Percentiles rank a stretch among this genome's conserved stretches.
These are phyloP conservation scores for Elsinoe fawcettii DNA, from an alignment of 2,329 filamentous ascomycete genomes.

Conservation along the genomic window DNA sequence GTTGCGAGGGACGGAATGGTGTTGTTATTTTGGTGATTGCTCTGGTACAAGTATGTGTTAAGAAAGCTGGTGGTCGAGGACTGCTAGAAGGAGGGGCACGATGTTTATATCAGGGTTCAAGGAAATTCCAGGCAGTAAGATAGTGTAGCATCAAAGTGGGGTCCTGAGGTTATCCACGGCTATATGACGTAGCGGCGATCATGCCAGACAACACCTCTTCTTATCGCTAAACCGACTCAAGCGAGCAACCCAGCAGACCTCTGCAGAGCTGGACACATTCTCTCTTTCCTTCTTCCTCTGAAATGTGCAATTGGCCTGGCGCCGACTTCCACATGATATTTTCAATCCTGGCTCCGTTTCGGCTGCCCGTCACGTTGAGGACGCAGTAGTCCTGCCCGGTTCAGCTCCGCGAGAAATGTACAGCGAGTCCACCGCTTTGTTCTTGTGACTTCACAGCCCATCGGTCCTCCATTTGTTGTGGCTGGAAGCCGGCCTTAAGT, in stretches of 20 bases:
- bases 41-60: no score
- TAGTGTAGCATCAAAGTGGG: not conserved
- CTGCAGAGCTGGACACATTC: conserved; percentile 9
- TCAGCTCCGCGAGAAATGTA: conserved; percentile 12
- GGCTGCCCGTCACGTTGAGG: not conserved
- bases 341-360: conserved; percentile 8
- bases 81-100: not conserved
- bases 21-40: not conserved
- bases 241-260: conserved; percentile 3
- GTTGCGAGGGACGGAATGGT: not conserved
- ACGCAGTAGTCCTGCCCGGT: not conserved
- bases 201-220: not conserved
- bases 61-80: no score
- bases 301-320: not conserved
- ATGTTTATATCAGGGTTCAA: not conserved
- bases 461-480: conserved; percentile 12
- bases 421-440: not conserved
- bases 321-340: conserved; percentile 10
- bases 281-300: conserved; percentile 5
- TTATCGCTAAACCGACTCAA: not conserved
- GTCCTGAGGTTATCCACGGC: not conserved
- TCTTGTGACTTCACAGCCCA: not conserved
- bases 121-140: not conserved
- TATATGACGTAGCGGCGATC: not conserved
- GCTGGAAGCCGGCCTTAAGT: conserved; percentile 11